A percentile compares a stretch with the other conserved stretches of the same genome.
Conservation (phyloP, 2,329 filamentous ascomycete species). For the Penicillium concentricum region DNA sequence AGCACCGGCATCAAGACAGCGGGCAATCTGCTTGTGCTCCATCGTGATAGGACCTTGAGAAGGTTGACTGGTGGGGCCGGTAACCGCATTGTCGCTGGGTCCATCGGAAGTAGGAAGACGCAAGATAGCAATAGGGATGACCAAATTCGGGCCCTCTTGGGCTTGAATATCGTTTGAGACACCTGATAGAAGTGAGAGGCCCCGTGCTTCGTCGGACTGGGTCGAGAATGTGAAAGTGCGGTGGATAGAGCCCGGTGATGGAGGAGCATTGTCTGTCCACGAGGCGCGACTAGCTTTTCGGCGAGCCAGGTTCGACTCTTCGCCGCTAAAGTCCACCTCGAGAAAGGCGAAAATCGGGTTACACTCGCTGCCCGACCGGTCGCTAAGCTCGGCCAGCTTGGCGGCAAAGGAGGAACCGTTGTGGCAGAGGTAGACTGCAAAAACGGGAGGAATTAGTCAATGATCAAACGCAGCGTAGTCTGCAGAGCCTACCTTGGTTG, state of each 20-base stretch:
- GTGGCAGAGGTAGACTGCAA: conserved; percentile 54
- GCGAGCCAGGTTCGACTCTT: conserved; percentile 38
- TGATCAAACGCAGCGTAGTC: neutral
- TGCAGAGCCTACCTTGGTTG: conserved; percentile 49
- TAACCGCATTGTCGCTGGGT: conserved; percentile 10
- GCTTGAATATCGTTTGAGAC: conserved; percentile 52
- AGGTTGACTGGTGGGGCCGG: conserved; percentile 19
- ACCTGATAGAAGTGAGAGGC: conserved; percentile 48
- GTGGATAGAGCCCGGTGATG: conserved; percentile 33
- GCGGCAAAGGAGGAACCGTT: conserved; percentile 53
- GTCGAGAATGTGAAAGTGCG: conserved; percentile 45
- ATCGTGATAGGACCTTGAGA: conserved; percentile 33
- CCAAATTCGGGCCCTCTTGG: conserved; percentile 49
- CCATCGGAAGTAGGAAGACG: conserved; percentile 29
- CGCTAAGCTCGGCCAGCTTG: conserved; percentile 53
- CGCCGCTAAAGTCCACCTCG: conserved; percentile 47
- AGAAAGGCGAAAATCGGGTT: conserved; percentile 58
- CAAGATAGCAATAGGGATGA: conserved; percentile 51
- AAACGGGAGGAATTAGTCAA: conserved; percentile 14
- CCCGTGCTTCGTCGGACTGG: conserved; percentile 49
- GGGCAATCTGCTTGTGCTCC: conserved; percentile 59
- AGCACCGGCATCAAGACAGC: conserved; percentile 81
- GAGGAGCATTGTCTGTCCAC: conserved; percentile 30
- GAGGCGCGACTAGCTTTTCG: conserved; percentile 32
- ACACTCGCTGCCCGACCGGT: conserved; percentile 45